phyloP scores from a whole-genome alignment of 2,329 filamentous ascomycete species.

The Diaporthe capsici region DNA sequence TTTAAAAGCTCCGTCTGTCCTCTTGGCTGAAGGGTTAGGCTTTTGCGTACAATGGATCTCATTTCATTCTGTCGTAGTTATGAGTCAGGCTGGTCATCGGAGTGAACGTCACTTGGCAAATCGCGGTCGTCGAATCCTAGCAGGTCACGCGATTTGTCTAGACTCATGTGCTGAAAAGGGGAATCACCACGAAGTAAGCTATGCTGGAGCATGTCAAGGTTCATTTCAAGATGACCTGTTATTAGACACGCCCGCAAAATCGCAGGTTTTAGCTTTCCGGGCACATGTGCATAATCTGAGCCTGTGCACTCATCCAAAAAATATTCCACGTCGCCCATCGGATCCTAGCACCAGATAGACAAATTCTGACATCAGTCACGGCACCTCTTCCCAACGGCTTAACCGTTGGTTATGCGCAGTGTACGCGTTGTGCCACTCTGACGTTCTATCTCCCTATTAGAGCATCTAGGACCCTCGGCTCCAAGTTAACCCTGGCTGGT shows the following conservation, averaged over 20 bases:
- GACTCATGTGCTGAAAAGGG: not conserved
- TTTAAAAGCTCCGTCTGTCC: not conserved
- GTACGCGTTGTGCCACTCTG: not conserved
- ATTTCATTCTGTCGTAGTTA: not conserved
- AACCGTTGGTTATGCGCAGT: not conserved
- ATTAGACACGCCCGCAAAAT: not conserved
- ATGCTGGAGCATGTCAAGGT: not conserved
- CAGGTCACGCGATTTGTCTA: not conserved
- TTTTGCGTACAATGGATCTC: not conserved
- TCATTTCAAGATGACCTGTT: not conserved
- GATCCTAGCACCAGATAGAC: not conserved
- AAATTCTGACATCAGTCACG: not conserved
- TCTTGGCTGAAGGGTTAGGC: not conserved
- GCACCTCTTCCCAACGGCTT: not conserved
- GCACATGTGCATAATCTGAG: not conserved
- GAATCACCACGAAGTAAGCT: not conserved
- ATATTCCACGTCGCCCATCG: not conserved
- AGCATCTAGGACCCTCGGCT: not conserved
- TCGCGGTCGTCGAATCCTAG: too few relatives aligned
- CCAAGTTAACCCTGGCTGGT: not conserved
- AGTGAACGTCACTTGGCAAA: not conserved
- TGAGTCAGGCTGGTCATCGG: not conserved
- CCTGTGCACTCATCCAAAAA: not conserved
- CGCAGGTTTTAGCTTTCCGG: not conserved
- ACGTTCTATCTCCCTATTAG: not conserved